Base-by-base conservation (phyloP, 2,329 filamentous ascomycete genomes). In the Chaetomiaceae sp. region DNA sequence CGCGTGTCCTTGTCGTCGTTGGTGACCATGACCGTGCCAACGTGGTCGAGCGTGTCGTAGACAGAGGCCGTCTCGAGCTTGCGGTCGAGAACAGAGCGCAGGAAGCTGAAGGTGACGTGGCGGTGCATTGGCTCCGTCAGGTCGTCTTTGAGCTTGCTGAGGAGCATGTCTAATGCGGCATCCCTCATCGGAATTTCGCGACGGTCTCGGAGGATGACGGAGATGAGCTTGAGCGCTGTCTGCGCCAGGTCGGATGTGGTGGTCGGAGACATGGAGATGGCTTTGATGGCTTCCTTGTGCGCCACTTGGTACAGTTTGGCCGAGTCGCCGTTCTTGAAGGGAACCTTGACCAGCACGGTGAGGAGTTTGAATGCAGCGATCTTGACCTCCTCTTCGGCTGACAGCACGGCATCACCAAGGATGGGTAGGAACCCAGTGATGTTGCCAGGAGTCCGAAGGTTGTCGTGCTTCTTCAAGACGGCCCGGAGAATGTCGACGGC, bases 41-140 rank as follows among this genome's bases (percentile, higher is more conserved):
- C 85, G 61, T 90, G 85, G 65, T 99, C 93, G 56, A 96, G 79
- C 8, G 87, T 85, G 63, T 97, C 92, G 65, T 99, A 99, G 25
- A 99, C 84, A 37, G 86, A 79, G 0, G 91, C 85, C 7, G 95
- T 90, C 62, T 96, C 80, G 38, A 97, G 77, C 65, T 87, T 92
- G 16, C 91, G 82, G 47, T 88, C 86, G 64, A 99, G 80, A 21
- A 97, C 83, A 1, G 89, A 87, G 37, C 91, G 86, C 52, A 99
- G 71, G 68, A 99, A 97, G 63, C 89, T 95, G 73, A 99, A 99
- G 0, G 89, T 93, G 37, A 96, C 82, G 59, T 95, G 91, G 56
- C 96, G 89, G 54, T 91, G 85, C 58, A 96, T 85, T 4, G 92
- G 90, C 65, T 97, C 89, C 25, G 95, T 95, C 42, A 99, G 78